Base-by-base conservation (phyloP, 2,329 filamentous ascomycete species). In the Ilyonectria destructans region DNA sequence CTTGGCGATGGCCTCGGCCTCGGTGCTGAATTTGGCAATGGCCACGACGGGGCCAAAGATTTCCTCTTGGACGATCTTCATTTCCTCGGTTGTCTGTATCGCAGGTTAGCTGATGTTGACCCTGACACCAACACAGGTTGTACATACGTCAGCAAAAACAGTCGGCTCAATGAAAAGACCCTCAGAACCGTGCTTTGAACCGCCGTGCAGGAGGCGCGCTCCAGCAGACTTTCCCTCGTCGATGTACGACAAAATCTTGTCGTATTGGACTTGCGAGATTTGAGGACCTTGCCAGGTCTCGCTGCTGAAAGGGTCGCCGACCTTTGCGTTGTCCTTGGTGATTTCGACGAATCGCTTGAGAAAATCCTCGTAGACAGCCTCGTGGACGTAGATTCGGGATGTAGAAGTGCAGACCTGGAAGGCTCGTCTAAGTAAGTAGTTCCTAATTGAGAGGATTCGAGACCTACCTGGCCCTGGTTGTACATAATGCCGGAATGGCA, bases 281-380 rank as follows among this genome's bases (percentile, higher is more conserved):
- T 91, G 89, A 0, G 90, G 90, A 0, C 90, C 90, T 77, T 92
- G 89, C 82, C 88, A 90, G 1, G 89, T 90, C n/a, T 83, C 82
- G 68, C 89, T 85, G 15, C 84, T 82, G 77, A 91, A 91, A 0
- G 88, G 89, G 72, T 91, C 86, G 52, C 90, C 90, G 19, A 92
- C 83, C 40, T 87, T 84, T 67, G 84, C 87, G 37, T 86, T 84
- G 46, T 84, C 81, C 21, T 62, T 62, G 52, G 84, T 81, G 45
- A 90, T 83, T 46, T 61, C 57, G 17, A 51, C 57, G 80, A 92
- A 91, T 15, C 81, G 80, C 31, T 84, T 80, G 58, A 92, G 77
- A 74, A 92, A 92, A 45, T 86, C 82, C 21, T 91, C 88, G 57
- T 85, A 84, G 57, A 87, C 79, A 26, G 75, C 76, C 59, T 87